These are phyloP conservation scores for Leccinum griseonigrum DNA, from an alignment of 1,284 basidiomycete species.

Conservation along the genomic window DNA sequence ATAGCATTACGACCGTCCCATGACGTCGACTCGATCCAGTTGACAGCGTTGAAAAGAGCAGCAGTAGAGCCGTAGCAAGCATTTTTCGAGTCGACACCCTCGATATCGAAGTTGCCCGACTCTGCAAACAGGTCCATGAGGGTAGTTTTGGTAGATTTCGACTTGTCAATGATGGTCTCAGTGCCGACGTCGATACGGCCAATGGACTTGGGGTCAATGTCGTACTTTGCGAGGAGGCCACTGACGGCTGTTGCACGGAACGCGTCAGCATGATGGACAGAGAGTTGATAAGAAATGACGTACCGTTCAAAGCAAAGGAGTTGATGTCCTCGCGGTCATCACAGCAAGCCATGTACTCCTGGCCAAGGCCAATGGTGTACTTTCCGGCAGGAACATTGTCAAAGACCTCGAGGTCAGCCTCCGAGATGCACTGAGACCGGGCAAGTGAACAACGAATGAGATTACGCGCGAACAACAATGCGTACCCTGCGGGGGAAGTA, in stretches of 20 bases:
- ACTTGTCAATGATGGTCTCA: conserved; percentile 99
- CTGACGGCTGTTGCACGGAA: conserved; percentile 59
- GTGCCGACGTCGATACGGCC: conserved; percentile 98
- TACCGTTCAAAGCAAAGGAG: conserved; percentile 89
- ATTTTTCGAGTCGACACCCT: conserved; percentile 99
- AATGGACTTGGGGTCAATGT: conserved; percentile 94
- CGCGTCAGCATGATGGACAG: conserved; percentile 4
- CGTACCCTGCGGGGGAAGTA: conserved; percentile 90
- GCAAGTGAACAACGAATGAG: conserved; percentile 10
- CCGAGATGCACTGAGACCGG: conserved; percentile 71
- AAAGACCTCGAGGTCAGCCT: conserved; percentile 91
- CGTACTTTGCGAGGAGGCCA: conserved; percentile 90
- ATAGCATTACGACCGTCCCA: conserved; percentile 99
- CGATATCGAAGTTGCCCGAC: conserved; percentile 94
- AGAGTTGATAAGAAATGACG: conserved; percentile 28
- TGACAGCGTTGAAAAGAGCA: conserved; percentile 95
- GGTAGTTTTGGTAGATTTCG: conserved; percentile 98
- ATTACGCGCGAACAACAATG: conserved; percentile 28
- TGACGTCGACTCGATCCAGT: conserved; percentile 96
- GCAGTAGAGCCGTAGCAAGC: conserved; percentile 99
- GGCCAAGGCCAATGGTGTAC: conserved; percentile 92
- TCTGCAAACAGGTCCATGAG: conserved; percentile 97
- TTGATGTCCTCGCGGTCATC: conserved; percentile 99
- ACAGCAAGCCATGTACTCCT: conserved; percentile 97
- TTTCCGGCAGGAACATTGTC: conserved; percentile 96